A percentile compares a stretch with the other conserved stretches of the same genome.
phyloP scores from a whole-genome alignment of 2,329 filamentous ascomycete genomes.

The Dactylellina leptospora region DNA sequence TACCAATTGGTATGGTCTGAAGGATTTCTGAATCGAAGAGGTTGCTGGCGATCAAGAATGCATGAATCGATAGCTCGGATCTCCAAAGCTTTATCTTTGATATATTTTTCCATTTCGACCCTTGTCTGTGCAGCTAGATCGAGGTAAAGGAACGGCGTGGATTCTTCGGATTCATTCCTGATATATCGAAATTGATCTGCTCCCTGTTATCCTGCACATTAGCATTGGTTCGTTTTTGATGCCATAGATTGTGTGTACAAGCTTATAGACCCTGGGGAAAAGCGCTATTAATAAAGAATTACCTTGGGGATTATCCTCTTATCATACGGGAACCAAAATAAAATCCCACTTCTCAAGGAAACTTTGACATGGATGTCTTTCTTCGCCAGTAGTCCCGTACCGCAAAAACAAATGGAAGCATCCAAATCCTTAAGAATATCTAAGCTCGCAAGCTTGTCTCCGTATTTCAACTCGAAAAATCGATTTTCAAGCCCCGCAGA shows the following conservation, averaged over 20 bases:
- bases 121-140: constrained; percentile 21
- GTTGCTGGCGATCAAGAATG: constrained; percentile 15
- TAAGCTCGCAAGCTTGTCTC: constrained; percentile 11
- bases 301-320: constrained; percentile 29
- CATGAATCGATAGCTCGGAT: constrained; percentile 23
- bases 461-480: constrained; percentile 38
- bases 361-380: constrained; percentile 36
- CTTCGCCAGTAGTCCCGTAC: constrained; percentile 22
- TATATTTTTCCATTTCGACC: constrained; percentile 26
- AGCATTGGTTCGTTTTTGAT: too few species aligned
- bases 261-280: too few species aligned
- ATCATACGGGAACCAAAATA: constrained; percentile 46
- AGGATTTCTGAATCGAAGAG: constrained; percentile 18
- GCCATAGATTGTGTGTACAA: too few species aligned
- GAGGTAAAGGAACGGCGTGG: constrained; percentile 21
- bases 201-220: background rate
- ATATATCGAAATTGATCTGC: constrained; percentile 37
- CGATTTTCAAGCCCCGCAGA: constrained; percentile 23
- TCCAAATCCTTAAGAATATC: constrained; percentile 13
- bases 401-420: constrained; percentile 36
- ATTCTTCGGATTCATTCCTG: constrained; percentile 20
- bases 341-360: constrained; percentile 29
- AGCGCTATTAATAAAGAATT: too few species aligned
- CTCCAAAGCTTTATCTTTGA: constrained; percentile 5
- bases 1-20: constrained; percentile 41